Evolutionary conservation across 2,329 filamentous ascomycete species (phyloP).

Genomic region (Mariannaea sp.): DNA sequence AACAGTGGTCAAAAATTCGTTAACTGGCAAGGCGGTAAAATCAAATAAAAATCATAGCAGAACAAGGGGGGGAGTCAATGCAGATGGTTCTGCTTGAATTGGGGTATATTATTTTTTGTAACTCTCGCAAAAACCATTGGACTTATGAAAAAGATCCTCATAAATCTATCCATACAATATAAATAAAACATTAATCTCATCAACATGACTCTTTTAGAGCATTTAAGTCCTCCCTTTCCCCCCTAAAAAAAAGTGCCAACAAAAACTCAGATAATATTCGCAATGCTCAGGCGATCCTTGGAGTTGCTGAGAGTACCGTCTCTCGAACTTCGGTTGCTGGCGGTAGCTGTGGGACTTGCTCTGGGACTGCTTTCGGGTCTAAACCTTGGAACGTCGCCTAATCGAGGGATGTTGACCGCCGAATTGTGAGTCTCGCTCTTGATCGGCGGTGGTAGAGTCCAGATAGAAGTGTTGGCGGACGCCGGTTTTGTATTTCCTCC

Average conservation of each 20-base stretch:
- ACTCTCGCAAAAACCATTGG: too few species aligned
- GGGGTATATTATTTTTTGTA: conserved; percentile 15
- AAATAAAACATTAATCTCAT: conserved; percentile 33
- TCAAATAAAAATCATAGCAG: background rate
- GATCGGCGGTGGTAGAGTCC: conserved; percentile 43
- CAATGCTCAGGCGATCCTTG: conserved; percentile 48
- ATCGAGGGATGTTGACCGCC: conserved; percentile 36
- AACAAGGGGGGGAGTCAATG: too few species aligned
- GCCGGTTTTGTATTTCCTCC: conserved; percentile 37
- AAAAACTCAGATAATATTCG: conserved; percentile 49
- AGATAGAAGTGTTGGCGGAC: conserved; percentile 40
- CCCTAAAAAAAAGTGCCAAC: too few species aligned
- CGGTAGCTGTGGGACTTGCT: conserved; percentile 35
- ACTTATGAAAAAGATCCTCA: background rate
- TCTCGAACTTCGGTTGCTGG: conserved; percentile 30
- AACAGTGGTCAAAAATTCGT: too few species aligned
- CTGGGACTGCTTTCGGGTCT: conserved; percentile 36
- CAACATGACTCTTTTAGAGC: conserved; percentile 1
- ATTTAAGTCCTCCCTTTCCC: background rate
- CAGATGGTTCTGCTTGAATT: too few species aligned
- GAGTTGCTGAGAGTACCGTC: conserved; percentile 27
- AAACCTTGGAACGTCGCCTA: conserved; percentile 41
- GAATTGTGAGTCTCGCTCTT: conserved; percentile 43
- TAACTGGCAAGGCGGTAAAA: background rate
- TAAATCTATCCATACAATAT: conserved; percentile 4